Percentiles rank a stretch among this genome's conserved stretches.
Evolutionary conservation across 163 green algal genomes (phyloP).

Genomic region (Scenedesmus sp.): DNA sequence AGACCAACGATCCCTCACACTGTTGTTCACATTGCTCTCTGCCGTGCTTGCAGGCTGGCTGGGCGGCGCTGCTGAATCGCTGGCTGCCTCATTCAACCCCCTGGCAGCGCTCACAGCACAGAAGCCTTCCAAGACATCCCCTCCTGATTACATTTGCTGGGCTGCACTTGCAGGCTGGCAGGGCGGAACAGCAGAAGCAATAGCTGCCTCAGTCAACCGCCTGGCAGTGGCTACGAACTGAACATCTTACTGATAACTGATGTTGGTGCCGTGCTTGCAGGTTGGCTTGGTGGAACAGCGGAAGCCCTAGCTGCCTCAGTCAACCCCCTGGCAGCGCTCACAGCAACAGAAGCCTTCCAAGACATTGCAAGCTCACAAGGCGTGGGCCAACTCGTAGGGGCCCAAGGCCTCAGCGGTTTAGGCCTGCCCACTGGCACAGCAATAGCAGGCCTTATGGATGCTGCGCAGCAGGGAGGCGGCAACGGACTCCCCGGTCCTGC

Average conservation of each 20-base stretch:
- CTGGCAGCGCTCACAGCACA: too few relatives aligned
- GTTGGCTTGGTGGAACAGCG: neutral
- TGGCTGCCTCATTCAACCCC: too few relatives aligned
- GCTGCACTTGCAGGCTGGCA: constrained; percentile 9
- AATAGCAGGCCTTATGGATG: neutral
- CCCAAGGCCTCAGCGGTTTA: neutral
- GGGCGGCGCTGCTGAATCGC: too few relatives aligned
- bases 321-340: constrained; percentile 2
- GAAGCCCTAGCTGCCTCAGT: neutral
- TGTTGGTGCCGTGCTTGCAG: constrained; percentile 29
- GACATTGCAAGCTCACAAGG: neutral
- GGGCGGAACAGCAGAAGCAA: too few relatives aligned
- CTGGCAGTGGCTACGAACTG: too few relatives aligned
- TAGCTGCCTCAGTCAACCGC: too few relatives aligned
- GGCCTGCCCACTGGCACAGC: neutral
- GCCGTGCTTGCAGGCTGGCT: too few relatives aligned
- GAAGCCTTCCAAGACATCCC: too few relatives aligned
- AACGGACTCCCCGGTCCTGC: neutral
- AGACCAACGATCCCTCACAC: neutral
- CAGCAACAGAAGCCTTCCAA: neutral
- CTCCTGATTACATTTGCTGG: too few relatives aligned
- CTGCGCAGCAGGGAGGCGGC: neutral
- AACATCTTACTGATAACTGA: too few relatives aligned
- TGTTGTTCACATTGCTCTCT: too few relatives aligned
- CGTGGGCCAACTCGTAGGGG: neutral